These are phyloP conservation scores for Orychophragmus violaceus DNA, from an alignment of 345 rosid genomes.

Conservation along the genomic window DNA sequence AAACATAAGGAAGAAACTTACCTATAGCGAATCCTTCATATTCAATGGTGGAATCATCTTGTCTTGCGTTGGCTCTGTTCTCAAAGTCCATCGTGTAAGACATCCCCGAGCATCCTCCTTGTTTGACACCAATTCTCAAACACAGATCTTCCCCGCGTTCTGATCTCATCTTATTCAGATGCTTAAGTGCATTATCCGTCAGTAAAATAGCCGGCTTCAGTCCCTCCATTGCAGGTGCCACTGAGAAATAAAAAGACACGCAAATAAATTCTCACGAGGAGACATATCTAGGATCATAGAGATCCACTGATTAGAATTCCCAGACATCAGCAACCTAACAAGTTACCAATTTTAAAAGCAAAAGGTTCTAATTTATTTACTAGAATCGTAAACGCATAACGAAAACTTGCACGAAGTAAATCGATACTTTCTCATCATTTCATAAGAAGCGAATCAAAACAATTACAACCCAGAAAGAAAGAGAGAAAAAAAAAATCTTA, in stretches of 20 bases:
- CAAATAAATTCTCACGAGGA: neutral
- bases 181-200: constrained; percentile 73
- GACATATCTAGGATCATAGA: neutral
- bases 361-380: neutral
- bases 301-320: neutral
- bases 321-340: neutral
- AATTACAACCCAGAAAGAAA: neutral
- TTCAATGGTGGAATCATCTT: constrained; percentile 77
- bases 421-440: neutral
- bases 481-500: neutral
- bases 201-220: constrained; percentile 66
- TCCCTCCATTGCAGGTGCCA: constrained; percentile 45
- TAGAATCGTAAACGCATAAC: neutral
- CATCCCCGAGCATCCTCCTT: constrained; percentile 98
- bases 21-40: constrained; percentile 76
- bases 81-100: constrained; percentile 94
- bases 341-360: neutral
- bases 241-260: constrained; percentile 21
- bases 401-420: neutral
- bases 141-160: constrained; percentile 70
- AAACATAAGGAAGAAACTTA: constrained; percentile 23
- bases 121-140: constrained; percentile 87
- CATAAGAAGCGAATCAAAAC: neutral
- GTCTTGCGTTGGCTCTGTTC: constrained; percentile 51
- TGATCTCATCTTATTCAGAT: constrained; percentile 70